Conservation (phyloP, 768 basidiomycete genomes). For the Lactarius vividus region DNA sequence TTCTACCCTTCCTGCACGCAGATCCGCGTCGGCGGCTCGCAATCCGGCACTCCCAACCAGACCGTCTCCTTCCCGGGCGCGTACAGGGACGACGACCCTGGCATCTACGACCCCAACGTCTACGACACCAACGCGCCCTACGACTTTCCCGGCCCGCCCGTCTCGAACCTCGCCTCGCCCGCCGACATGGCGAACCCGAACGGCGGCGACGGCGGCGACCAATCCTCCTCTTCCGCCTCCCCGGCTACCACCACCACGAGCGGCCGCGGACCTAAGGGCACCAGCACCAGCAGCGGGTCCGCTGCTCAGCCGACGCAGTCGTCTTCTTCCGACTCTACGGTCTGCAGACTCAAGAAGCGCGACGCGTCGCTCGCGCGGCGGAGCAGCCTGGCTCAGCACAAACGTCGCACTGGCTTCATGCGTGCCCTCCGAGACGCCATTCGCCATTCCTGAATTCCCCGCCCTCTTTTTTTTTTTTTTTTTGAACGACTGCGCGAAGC, state of each 20-base stretch:
- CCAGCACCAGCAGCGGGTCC: background rate
- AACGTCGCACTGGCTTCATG: conserved; percentile 12
- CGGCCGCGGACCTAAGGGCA: background rate
- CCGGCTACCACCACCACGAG: background rate
- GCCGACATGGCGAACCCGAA: conserved; percentile 3
- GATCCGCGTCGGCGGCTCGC: conserved; percentile 51
- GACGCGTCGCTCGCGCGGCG: background rate
- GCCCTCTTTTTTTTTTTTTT: background rate
- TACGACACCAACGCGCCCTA: conserved; percentile 4
- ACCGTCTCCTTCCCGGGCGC: conserved; percentile 71
- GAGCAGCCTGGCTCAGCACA: conserved; percentile 12
- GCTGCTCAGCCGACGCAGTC: background rate
- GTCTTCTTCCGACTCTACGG: background rate
- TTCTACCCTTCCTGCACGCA: conserved; percentile 76
- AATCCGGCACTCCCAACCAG: conserved; percentile 50
- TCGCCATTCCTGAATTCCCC: conserved; percentile 5
- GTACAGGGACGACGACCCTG: conserved; percentile 67
- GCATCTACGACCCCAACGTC: conserved; percentile 57
- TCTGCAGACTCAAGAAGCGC: conserved; percentile 18
- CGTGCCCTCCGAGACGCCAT: conserved; percentile 14
- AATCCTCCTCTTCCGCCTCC: background rate
- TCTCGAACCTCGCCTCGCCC: conserved; percentile 27
- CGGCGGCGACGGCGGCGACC: background rate
- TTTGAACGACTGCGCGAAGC: background rate
- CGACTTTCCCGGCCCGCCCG: conserved; percentile 23